A percentile compares a stretch with the other conserved stretches of the same genome.
Conservation (phyloP, 345 rosid species). For the Salix exigua region DNA sequence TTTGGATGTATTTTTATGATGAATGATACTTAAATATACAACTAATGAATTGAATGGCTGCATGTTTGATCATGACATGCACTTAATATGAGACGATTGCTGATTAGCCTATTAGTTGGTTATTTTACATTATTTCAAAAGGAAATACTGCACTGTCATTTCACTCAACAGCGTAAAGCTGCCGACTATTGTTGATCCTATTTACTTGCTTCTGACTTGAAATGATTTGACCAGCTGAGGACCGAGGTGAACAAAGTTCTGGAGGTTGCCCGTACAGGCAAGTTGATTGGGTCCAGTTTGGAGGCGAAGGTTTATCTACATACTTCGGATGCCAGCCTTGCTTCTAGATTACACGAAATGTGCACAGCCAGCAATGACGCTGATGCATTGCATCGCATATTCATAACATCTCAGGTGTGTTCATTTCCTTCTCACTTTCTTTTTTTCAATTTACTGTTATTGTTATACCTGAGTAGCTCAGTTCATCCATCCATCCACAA, state of each 20-base stretch:
- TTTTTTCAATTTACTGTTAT: background rate
- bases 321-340: constrained; percentile 51
- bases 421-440: background rate
- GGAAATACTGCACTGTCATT: background rate
- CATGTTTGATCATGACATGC: too few relatives aligned
- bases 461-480: background rate
- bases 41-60: too few relatives aligned
- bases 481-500: background rate
- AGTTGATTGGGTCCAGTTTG: constrained; percentile 86
- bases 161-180: background rate
- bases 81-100: too few relatives aligned
- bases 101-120: too few relatives aligned
- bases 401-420: constrained; percentile 86
- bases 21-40: too few relatives aligned
- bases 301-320: constrained; percentile 82
- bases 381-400: constrained; percentile 67
- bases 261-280: constrained; percentile 77
- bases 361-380: constrained; percentile 58
- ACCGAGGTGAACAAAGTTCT: constrained; percentile 91
- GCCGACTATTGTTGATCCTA: background rate
- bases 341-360: constrained; percentile 49
- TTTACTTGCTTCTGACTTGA: constrained; percentile 12
- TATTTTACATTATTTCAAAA: background rate
- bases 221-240: constrained; percentile 54
- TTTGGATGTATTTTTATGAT: background rate